Percentiles rank a stretch among this genome's conserved stretches.
Conservation (phyloP, 1,284 basidiomycete genomes). For the Omphalotus olearius region DNA sequence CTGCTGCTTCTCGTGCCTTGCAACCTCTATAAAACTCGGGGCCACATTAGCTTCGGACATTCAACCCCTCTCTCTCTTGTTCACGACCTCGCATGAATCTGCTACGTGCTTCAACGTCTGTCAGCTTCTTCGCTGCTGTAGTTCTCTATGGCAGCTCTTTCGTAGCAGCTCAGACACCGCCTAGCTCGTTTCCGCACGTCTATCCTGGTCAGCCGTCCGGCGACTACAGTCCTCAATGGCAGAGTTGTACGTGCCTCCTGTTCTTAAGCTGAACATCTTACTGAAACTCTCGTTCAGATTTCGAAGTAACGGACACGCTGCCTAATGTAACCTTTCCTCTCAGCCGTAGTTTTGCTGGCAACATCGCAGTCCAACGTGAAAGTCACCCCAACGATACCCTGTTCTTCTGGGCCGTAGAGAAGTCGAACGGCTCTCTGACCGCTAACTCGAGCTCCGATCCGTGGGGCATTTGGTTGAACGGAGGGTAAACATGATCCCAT, state of each 20-base stretch:
- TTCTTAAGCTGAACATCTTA: not conserved
- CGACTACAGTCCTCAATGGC: slow-evolving; percentile 57
- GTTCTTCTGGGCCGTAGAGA: slow-evolving; percentile 72
- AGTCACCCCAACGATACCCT: slow-evolving; percentile 68
- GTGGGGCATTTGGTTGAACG: slow-evolving; percentile 76
- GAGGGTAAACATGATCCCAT: slow-evolving; percentile 39
- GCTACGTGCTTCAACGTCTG: not conserved
- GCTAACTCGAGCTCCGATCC: slow-evolving; percentile 39
- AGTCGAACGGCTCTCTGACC: slow-evolving; percentile 55
- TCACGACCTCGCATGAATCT: slow-evolving; percentile 1
- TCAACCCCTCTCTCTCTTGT: not conserved
- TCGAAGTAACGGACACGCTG: slow-evolving; percentile 48
- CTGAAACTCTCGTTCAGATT: slow-evolving; percentile 34
- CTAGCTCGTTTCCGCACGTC: slow-evolving; percentile 42
- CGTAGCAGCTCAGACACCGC: slow-evolving; percentile 20
- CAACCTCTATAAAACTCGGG: no score
- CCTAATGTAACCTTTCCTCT: slow-evolving; percentile 63
- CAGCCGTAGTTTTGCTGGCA: slow-evolving; percentile 60
- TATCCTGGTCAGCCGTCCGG: slow-evolving; percentile 50
- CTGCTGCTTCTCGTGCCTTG: no score
- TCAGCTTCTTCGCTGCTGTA: not conserved
- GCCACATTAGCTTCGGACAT: no score
- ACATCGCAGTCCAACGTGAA: slow-evolving; percentile 58
- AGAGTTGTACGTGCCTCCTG: slow-evolving; percentile 43
- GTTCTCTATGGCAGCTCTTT: not conserved